Base-by-base conservation (phyloP, 139 green algal genomes). In the Diplosphaera chodatii region DNA sequence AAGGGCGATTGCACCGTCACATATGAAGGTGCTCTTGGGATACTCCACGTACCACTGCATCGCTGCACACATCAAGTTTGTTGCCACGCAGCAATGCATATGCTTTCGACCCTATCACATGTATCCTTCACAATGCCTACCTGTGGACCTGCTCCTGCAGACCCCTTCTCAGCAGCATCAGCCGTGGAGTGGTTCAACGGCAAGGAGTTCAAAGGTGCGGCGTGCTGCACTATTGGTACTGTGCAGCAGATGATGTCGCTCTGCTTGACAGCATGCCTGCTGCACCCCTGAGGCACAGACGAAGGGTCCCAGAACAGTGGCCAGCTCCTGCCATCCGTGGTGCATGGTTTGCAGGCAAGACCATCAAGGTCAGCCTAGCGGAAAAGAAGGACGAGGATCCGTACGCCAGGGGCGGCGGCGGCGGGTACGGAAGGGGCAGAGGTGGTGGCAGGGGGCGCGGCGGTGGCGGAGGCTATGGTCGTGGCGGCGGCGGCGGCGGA, bases 161-260 rank as follows among this genome's bases (percentile, higher is more conserved):
- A 96, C 73, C 87, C 91, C 4, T 94, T 92, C 69, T 87, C 87
- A 3, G 91, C 91, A 1, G 77, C 66, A 23, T 90, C 80, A 1
- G 90, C 90, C 2, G 85, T 93, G 27, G 55, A 86, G 29, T 96
- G 90, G 90, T 96, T 96, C 67, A 82, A 94, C 67, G 82, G 84
- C 76, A 96, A 96, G 74, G 82, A 91, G 1, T 96, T 85, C 73
- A 88, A 90, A 76, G 89, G 89, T 92, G 63, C 48, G n/a, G n/a
- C n/a, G n/a, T n/a, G n/a, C n/a, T n/a, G n/a, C n/a, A n/a, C n/a
- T n/a, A n/a, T n/a, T n/a, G n/a, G n/a, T n/a, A n/a, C n/a, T n/a
- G n/a, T n/a, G n/a, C n/a, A n/a, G n/a, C n/a, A n/a, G n/a, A n/a
- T n/a, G n/a, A n/a, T n/a, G n/a, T n/a, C n/a, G n/a, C n/a, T n/a